phyloP scores from a whole-genome alignment of 306 rosid genomes.

The Cucurbita moschata region DNA sequence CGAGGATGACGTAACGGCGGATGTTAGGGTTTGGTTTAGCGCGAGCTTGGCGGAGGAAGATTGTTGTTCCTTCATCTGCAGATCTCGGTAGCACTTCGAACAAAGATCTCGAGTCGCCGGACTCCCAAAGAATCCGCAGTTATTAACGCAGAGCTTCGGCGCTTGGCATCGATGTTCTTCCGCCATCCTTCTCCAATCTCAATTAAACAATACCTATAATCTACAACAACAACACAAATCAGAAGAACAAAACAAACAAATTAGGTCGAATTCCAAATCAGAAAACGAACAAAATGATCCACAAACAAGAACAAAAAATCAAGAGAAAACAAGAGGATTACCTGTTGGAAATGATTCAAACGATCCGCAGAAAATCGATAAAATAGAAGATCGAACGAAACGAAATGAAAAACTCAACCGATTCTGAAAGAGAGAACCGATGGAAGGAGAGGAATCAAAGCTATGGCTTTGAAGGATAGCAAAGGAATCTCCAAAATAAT shows the following conservation, averaged over 20 bases:
- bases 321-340: background rate
- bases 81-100: slow-evolving; percentile 64
- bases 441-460: background rate
- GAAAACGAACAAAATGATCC: background rate
- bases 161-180: slow-evolving; percentile 82
- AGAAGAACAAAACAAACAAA: background rate
- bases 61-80: slow-evolving; percentile 49
- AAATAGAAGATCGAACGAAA: background rate
- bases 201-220: background rate
- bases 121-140: slow-evolving; percentile 75
- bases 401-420: background rate
- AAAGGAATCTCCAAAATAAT: background rate
- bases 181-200: slow-evolving; percentile 32
- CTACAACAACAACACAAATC: background rate
- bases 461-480: background rate
- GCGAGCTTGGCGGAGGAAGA: slow-evolving; percentile 41
- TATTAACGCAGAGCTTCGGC: slow-evolving; percentile 54
- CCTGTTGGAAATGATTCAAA: background rate
- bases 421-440: background rate
- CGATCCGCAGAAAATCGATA: background rate
- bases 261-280: background rate
- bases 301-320: background rate
- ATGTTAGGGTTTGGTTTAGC: slow-evolving; percentile 36
- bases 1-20: slow-evolving; percentile 8
- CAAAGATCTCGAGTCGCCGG: slow-evolving; percentile 53